phyloP scores from a whole-genome alignment of 140 eudicot species.

The Oenanthe javanica region DNA sequence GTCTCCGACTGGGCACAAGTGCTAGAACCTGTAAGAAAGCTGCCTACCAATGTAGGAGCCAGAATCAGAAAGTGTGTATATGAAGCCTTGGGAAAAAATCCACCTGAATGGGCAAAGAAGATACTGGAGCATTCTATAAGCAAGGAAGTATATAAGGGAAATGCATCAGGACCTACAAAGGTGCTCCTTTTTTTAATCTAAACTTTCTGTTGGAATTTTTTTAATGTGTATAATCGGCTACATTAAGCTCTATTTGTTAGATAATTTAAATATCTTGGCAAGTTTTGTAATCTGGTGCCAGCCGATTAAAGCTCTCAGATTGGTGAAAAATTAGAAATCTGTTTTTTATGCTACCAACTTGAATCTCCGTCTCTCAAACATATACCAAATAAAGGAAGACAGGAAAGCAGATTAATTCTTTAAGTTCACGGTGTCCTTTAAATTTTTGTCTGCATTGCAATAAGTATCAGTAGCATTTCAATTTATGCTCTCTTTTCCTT shows the following conservation, averaged over 20 bases:
- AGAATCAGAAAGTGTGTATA: constrained; percentile 74
- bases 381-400: neutral
- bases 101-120: constrained; percentile 92
- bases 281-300: neutral
- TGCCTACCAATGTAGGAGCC: constrained; percentile 97
- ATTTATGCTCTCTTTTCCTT: neutral
- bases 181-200: constrained; percentile 23
- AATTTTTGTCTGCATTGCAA: neutral
- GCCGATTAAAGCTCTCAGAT: neutral
- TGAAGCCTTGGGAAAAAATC: constrained; percentile 57
- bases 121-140: constrained; percentile 79
- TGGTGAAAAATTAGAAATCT: neutral
- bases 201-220: neutral
- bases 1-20: constrained; percentile 91
- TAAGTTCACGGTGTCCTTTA: neutral
- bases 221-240: neutral
- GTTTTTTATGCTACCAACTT: neutral
- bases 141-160: constrained; percentile 94
- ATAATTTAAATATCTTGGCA: neutral
- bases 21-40: constrained; percentile 86
- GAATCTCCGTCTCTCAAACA: neutral
- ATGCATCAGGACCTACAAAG: constrained; percentile 99
- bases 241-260: neutral
- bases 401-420: neutral
- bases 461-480: neutral